Evolutionary conservation across 2,329 filamentous ascomycete species (phyloP).

Genomic region (Cercospora beticola): DNA sequence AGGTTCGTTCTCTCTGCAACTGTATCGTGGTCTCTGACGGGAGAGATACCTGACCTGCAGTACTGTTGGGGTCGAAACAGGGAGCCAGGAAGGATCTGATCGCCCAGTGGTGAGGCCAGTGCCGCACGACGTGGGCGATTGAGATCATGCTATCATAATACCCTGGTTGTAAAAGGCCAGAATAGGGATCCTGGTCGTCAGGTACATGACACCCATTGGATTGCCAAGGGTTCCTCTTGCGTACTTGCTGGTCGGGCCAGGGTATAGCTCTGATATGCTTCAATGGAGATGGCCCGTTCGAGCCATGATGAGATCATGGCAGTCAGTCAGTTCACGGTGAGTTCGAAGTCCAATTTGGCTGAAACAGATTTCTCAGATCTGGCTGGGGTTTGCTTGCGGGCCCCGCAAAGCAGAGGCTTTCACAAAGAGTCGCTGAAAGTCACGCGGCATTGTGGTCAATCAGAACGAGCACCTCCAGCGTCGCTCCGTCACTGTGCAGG

Average conservation of each 20-base stretch:
- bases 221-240: not conserved
- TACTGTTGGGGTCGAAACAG: not conserved
- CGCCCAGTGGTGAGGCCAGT: not conserved
- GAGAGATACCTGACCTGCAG: not conserved
- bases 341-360: slow-evolving; percentile 5
- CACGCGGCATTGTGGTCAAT: not conserved
- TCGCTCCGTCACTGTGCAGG: not conserved
- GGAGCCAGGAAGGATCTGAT: slow-evolving; percentile 3
- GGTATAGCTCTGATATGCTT: slow-evolving; percentile 9
- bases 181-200: not conserved
- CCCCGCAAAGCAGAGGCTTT: not conserved
- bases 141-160: not conserved
- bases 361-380: slow-evolving; percentile 11
- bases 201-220: slow-evolving; percentile 1
- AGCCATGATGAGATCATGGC: slow-evolving; percentile 4
- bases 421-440: not conserved
- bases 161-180: not conserved
- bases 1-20: not conserved
- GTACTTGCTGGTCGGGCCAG: slow-evolving; percentile 1
- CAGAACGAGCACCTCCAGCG: not conserved
- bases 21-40: slow-evolving; percentile 4
- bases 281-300: slow-evolving; percentile 1
- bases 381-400: not conserved
- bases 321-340: not conserved
- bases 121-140: slow-evolving; percentile 1